Evolutionary conservation across 768 basidiomycete genomes (phyloP).

Genomic region (Phlegmacium glaucopus): DNA sequence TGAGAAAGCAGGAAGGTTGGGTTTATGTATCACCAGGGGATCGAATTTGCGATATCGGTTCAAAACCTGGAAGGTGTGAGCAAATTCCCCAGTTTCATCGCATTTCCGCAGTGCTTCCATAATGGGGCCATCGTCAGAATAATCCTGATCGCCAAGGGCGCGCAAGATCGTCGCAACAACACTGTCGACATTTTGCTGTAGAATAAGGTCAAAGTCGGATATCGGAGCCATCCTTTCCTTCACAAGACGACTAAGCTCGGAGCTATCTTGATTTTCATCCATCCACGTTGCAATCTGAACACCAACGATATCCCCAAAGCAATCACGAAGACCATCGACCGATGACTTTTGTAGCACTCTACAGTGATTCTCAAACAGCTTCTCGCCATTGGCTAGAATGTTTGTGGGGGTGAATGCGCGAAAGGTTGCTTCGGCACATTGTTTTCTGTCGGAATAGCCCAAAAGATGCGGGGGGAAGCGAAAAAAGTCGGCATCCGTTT

Average conservation of each 20-base stretch:
- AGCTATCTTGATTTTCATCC: conserved; percentile 19
- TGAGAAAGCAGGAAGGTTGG: conserved; percentile 62
- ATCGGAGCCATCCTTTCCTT: conserved; percentile 10
- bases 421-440: conserved; percentile 68
- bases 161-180: conserved; percentile 59
- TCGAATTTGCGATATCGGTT: conserved; percentile 47
- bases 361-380: conserved; percentile 61
- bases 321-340: conserved; percentile 52
- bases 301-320: conserved; percentile 70
- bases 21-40: conserved; percentile 51
- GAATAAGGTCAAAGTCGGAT: conserved; percentile 13
- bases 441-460: conserved; percentile 67
- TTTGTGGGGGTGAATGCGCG: conserved; percentile 64
- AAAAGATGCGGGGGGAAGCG: conserved; percentile 68
- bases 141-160: conserved; percentile 67
- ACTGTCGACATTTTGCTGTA: conserved; percentile 44
- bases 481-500: conserved; percentile 48
- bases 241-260: conserved; percentile 10
- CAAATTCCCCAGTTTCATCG: conserved; percentile 33
- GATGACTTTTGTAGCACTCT: conserved; percentile 47
- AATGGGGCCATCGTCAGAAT: conserved; percentile 49
- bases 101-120: conserved; percentile 36
- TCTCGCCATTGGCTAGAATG: conserved; percentile 42
- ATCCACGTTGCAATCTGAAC: conserved; percentile 51
- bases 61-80: conserved; percentile 45